Conservation (phyloP, 768 basidiomycete species). For the Russula sp. region DNA sequence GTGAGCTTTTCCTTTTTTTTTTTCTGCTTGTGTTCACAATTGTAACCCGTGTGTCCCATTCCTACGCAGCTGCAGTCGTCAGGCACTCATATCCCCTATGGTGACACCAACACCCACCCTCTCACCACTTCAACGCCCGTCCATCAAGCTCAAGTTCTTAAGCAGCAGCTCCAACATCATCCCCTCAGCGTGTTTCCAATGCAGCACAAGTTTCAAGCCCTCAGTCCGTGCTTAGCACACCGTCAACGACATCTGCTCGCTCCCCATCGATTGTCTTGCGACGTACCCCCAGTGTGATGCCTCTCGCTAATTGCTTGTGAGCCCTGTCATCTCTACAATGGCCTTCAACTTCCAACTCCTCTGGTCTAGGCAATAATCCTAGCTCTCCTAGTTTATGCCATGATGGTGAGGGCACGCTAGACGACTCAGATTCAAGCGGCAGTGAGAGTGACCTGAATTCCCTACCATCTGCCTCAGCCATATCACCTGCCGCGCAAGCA, state of each 20-base stretch:
- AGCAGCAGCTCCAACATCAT: too few species aligned
- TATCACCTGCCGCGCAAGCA: conserved; percentile 32
- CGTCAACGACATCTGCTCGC: conserved; percentile 8
- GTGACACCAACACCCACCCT: too few species aligned
- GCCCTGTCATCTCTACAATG: conserved; percentile 33
- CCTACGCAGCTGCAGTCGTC: too few species aligned
- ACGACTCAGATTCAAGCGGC: conserved; percentile 64
- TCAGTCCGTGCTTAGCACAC: conserved; percentile 11
- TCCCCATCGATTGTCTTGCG: conserved; percentile 18
- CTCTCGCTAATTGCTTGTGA: conserved; percentile 22
- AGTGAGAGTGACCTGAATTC: conserved; percentile 26
- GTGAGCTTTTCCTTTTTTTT: too few species aligned
- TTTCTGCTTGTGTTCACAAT: too few species aligned
- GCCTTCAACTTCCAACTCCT: conserved; percentile 35
- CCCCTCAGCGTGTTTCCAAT: conserved; percentile 14
- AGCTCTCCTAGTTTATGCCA: conserved; percentile 43
- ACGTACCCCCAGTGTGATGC: conserved; percentile 15
- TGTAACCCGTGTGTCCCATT: too few species aligned
- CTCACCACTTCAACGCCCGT: too few species aligned
- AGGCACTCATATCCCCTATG: too few species aligned
- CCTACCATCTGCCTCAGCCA: conserved; percentile 15
- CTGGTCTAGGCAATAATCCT: conserved; percentile 30
- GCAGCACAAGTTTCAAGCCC: conserved; percentile 13
- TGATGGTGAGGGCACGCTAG: conserved; percentile 70
- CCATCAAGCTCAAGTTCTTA: too few species aligned